Evolutionary conservation across 805 yeast genomes (phyloP).

Genomic region (Starmerella floricola): DNA sequence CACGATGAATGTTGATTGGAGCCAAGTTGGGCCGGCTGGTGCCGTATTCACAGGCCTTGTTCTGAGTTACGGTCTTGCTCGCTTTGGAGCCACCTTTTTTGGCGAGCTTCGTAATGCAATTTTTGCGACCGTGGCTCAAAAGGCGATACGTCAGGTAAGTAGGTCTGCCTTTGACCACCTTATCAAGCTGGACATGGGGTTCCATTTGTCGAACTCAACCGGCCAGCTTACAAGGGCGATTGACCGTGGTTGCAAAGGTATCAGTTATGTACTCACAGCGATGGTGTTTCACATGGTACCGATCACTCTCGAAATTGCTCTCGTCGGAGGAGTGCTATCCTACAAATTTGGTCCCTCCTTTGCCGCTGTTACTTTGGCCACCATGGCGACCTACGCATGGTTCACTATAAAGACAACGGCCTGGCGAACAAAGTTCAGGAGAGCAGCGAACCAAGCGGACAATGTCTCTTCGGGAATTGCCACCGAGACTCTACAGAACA

Average conservation of each 20-base stretch:
- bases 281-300: conserved; percentile 98
- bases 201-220: conserved; percentile 84
- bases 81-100: conserved; percentile 87
- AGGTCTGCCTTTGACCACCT: conserved; percentile 75
- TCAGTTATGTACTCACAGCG: conserved; percentile 80
- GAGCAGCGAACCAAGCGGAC: conserved; percentile 84
- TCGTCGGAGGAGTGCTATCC: conserved; percentile 87
- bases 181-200: conserved; percentile 70
- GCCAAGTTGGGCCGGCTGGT: conserved; percentile 43
- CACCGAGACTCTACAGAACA: conserved; percentile 82
- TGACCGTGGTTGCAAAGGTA: conserved; percentile 96
- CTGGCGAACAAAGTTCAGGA: conserved; percentile 88
- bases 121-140: conserved; percentile 90
- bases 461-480: conserved; percentile 94
- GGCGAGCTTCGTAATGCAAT: conserved; percentile 93
- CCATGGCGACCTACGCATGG: conserved; percentile 78
- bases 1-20: conserved; percentile 86
- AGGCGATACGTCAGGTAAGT: conserved; percentile 84
- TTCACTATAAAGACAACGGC: conserved; percentile 89
- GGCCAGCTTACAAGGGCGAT: conserved; percentile 95
- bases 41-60: conserved; percentile 35
- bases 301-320: conserved; percentile 76
- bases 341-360: conserved; percentile 82
- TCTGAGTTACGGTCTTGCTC: conserved; percentile 81
- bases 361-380: conserved; percentile 76